Evolutionary conservation across 257 asterid genomes (phyloP).

Genomic region (Nyctanthes arbortristis): DNA sequence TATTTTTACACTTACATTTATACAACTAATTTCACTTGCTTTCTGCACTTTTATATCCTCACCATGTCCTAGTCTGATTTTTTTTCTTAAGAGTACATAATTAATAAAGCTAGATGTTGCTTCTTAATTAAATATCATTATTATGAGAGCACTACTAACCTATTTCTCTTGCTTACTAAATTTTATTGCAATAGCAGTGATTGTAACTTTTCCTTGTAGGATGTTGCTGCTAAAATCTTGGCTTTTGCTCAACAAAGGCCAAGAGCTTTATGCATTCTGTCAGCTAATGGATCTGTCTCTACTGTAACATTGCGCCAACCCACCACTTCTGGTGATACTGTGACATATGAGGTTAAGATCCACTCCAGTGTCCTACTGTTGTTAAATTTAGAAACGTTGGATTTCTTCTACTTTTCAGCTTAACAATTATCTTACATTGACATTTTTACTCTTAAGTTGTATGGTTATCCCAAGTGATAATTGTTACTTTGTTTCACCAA

Average conservation of each 20-base stretch:
- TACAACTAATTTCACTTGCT: not conserved
- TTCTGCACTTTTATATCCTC: not conserved
- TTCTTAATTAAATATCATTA: not conserved
- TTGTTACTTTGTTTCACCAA: not conserved
- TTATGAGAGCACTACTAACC: not conserved
- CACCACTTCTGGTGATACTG: slow-evolving; percentile 54
- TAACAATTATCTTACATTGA: not conserved
- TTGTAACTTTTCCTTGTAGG: slow-evolving; percentile 47
- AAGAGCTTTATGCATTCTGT: slow-evolving; percentile 87
- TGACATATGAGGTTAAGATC: slow-evolving; percentile 76
- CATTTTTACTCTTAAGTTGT: not conserved
- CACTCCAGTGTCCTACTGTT: slow-evolving; percentile 5
- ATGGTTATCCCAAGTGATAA: slow-evolving; percentile 1
- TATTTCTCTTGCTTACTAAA: not conserved
- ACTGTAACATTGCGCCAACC: slow-evolving; percentile 76
- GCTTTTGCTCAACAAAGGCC: slow-evolving; percentile 94
- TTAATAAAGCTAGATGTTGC: not conserved
- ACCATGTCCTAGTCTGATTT: no score
- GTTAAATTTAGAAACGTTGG: no score
- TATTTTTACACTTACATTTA: not conserved
- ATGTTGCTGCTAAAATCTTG: slow-evolving; percentile 77
- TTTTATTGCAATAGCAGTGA: slow-evolving; percentile 7
- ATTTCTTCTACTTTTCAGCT: not conserved
- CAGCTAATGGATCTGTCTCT: slow-evolving; percentile 86
- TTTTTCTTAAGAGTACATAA: no score